These are phyloP conservation scores for Aureobasidium leucospermi DNA, from an alignment of 2,329 filamentous ascomycete species.

Conservation along the genomic window DNA sequence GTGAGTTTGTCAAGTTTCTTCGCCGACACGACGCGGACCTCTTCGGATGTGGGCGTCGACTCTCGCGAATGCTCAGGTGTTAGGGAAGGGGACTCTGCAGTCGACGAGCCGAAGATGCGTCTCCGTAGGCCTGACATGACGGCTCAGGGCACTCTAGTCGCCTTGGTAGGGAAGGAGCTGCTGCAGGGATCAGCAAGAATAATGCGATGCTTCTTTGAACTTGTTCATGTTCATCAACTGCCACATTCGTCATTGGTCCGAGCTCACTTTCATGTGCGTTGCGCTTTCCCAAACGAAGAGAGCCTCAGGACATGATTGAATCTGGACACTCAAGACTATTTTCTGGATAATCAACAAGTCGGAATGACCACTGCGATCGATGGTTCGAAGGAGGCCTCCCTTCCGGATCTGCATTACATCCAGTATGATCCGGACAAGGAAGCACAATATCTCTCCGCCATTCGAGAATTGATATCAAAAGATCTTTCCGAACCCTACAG, in stretches of 20 bases:
- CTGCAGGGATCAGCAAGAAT: not conserved
- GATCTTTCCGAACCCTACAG: conserved; percentile 97
- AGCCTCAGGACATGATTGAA: not conserved
- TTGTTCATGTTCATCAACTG: not conserved
- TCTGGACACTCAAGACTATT: not conserved
- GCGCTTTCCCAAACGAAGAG: not conserved
- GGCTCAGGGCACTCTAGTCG: not conserved
- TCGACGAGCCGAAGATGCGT: conserved; percentile 27
- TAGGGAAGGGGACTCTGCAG: conserved; percentile 12
- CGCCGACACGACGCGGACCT: conserved; percentile 46
- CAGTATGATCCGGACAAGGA: conserved; percentile 52
- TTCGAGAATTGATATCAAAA: conserved; percentile 87
- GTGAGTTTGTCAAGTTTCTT: conserved; percentile 40
- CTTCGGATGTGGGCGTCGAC: conserved; percentile 31
- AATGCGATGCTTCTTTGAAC: not conserved
- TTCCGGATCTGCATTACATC: conserved; percentile 32
- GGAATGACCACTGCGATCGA: not conserved
- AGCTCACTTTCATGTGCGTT: conserved; percentile 12
- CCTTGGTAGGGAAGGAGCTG: not conserved
- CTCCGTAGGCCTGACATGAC: conserved; percentile 27
- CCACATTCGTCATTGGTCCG: conserved; percentile 5
- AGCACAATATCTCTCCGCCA: conserved; percentile 67
- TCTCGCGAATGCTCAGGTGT: conserved; percentile 32
- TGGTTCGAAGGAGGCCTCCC: conserved; percentile 7
- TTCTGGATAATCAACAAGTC: not conserved